Percentiles rank a stretch among this genome's conserved stretches.
These are phyloP conservation scores for Rhododendron williamsianum DNA, from an alignment of 148 eudicot genomes.

Conservation along the genomic window DNA sequence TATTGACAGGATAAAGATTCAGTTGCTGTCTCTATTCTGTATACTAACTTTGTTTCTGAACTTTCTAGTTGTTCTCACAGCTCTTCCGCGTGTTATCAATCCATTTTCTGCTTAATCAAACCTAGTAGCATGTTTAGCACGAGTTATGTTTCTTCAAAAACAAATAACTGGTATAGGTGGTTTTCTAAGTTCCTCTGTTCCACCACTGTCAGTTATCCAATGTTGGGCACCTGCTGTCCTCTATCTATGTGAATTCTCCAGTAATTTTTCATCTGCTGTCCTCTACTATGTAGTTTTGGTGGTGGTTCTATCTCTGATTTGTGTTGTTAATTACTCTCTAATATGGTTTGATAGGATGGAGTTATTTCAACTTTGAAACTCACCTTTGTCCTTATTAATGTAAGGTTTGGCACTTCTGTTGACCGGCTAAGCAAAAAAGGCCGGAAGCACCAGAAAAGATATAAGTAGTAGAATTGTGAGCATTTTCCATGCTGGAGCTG, in stretches of 20 bases:
- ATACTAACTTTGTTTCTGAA: background rate
- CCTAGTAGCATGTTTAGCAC: background rate
- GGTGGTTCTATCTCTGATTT: background rate
- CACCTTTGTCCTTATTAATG: background rate
- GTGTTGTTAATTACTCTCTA: background rate
- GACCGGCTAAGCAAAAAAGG: background rate
- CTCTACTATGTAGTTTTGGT: background rate
- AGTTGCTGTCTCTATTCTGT: background rate
- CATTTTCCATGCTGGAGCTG: background rate
- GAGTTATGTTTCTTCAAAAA: background rate
- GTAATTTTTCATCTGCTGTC: background rate
- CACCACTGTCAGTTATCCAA: background rate
- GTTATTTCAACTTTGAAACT: background rate
- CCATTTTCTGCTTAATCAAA: background rate
- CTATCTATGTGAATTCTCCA: background rate
- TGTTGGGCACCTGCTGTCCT: background rate
- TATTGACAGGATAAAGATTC: background rate
- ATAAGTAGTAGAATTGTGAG: background rate
- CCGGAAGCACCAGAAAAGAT: background rate
- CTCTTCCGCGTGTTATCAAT: background rate
- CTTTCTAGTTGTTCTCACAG: background rate
- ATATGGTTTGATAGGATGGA: constrained; percentile 1
- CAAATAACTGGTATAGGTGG: no score
- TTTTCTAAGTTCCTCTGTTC: background rate
- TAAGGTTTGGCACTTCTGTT: background rate